phyloP scores from a whole-genome alignment of 2,329 filamentous ascomycete species.

The Colletotrichum sp. region DNA sequence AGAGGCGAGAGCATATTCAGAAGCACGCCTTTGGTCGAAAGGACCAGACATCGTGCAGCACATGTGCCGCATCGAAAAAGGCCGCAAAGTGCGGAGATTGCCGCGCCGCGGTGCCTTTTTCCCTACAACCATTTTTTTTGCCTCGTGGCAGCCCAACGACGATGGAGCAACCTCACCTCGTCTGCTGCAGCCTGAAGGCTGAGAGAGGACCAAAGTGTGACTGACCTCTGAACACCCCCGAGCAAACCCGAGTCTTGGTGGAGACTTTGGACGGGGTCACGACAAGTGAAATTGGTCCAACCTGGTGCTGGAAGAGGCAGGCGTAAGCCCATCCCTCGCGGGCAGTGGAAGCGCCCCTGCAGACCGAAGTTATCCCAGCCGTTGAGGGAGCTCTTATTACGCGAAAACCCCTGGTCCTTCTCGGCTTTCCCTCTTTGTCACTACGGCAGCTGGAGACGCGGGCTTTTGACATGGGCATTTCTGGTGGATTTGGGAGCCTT shows the following conservation, averaged over 20 bases:
- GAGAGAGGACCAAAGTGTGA: background rate
- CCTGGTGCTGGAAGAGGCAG: background rate
- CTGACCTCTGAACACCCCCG: background rate
- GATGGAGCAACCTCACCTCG: background rate
- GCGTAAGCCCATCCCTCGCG: background rate
- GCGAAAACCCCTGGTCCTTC: background rate
- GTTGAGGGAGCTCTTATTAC: background rate
- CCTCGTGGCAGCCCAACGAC: slow-evolving; percentile 19
- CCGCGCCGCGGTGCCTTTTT: background rate
- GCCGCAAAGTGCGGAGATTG: background rate
- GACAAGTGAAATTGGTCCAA: background rate
- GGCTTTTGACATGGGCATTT: background rate
- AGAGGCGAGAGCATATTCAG: background rate
- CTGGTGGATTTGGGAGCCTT: background rate
- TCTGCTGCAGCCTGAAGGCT: background rate
- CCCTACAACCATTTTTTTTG: background rate
- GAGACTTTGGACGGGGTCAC: background rate
- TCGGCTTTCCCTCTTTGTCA: background rate
- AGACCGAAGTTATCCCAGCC: slow-evolving; percentile 11
- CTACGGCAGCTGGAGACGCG: background rate
- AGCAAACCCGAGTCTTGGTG: slow-evolving; percentile 6
- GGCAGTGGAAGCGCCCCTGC: background rate
- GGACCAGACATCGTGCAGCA: background rate
- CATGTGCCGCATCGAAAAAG: background rate
- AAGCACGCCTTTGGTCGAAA: background rate